These are phyloP conservation scores for Paecilomyces niveus DNA, from an alignment of 2,329 filamentous ascomycete genomes.

Conservation along the genomic window DNA sequence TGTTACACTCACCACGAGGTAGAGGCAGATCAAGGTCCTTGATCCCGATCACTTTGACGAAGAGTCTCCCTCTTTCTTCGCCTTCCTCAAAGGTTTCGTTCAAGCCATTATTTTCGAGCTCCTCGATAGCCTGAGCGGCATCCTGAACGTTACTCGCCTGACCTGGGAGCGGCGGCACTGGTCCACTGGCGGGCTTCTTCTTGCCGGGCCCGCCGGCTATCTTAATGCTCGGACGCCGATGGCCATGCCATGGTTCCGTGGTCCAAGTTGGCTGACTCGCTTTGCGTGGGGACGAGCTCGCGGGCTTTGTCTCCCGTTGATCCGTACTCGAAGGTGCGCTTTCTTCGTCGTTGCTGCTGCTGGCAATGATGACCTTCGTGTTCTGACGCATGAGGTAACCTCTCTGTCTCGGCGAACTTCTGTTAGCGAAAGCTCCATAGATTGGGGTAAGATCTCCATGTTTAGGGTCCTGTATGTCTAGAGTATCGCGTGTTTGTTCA, in stretches of 20 bases:
- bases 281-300: slow-evolving; percentile 62
- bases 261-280: slow-evolving; percentile 86
- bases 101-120: slow-evolving; percentile 58
- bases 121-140: slow-evolving; percentile 56
- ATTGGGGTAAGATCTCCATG: slow-evolving; percentile 22
- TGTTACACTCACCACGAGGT: slow-evolving; percentile 66
- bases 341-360: slow-evolving; percentile 59
- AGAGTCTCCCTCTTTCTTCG: slow-evolving; percentile 80
- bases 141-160: slow-evolving; percentile 65
- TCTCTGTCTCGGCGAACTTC: slow-evolving; percentile 64
- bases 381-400: slow-evolving; percentile 98
- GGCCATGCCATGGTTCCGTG: slow-evolving; percentile 92
- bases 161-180: slow-evolving; percentile 76
- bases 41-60: slow-evolving; percentile 97
- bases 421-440: slow-evolving; percentile 53
- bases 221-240: slow-evolving; percentile 61
- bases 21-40: slow-evolving; percentile 91
- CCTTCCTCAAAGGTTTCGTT: slow-evolving; percentile 62
- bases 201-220: slow-evolving; percentile 51
- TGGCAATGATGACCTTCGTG: slow-evolving; percentile 94
- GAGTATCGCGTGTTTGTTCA: slow-evolving; percentile 11
- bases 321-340: slow-evolving; percentile 19
- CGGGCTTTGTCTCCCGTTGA: slow-evolving; percentile 49
- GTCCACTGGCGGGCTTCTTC: slow-evolving; percentile 55
- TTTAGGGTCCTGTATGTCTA: slow-evolving; percentile 14